These are phyloP conservation scores for Euphrasia arctica DNA, from an alignment of 305 asterid genomes.

Conservation along the genomic window DNA sequence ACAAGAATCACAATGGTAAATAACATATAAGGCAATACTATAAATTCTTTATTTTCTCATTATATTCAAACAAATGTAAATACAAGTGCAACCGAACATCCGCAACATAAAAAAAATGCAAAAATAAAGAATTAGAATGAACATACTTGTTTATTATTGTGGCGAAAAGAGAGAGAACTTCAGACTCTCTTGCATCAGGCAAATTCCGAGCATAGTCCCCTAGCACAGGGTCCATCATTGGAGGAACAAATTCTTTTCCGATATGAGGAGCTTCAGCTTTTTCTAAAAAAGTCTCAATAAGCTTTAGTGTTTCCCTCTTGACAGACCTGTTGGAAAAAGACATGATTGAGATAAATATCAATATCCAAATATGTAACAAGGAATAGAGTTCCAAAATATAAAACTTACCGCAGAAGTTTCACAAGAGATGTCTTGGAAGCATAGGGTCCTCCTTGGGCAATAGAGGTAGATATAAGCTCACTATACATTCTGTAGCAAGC, in stretches of 20 bases:
- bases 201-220: constrained; percentile 93
- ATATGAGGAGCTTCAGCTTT: constrained; percentile 93
- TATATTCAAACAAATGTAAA: background rate
- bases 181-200: constrained; percentile 99
- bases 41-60: background rate
- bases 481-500: constrained; percentile 85
- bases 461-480: constrained; percentile 83
- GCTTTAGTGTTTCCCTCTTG: constrained; percentile 95
- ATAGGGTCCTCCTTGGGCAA: constrained; percentile 95
- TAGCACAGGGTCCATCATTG: constrained; percentile 98
- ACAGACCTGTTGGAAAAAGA: constrained; percentile 65
- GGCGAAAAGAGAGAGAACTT: constrained; percentile 96
- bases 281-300: constrained; percentile 92
- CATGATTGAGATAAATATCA: constrained; percentile 23
- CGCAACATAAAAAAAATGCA: constrained; percentile 4
- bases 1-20: constrained; percentile 3
- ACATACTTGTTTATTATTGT: constrained; percentile 94
- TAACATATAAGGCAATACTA: constrained; percentile 5
- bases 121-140: background rate
- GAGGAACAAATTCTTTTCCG: constrained; percentile 96
- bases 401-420: constrained; percentile 82
- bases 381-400: background rate
- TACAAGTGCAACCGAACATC: background rate
- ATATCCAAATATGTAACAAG: background rate
- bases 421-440: constrained; percentile 85